These are phyloP conservation scores for Pleurotus tuber-regium DNA, from an alignment of 768 basidiomycete species.

Conservation along the genomic window DNA sequence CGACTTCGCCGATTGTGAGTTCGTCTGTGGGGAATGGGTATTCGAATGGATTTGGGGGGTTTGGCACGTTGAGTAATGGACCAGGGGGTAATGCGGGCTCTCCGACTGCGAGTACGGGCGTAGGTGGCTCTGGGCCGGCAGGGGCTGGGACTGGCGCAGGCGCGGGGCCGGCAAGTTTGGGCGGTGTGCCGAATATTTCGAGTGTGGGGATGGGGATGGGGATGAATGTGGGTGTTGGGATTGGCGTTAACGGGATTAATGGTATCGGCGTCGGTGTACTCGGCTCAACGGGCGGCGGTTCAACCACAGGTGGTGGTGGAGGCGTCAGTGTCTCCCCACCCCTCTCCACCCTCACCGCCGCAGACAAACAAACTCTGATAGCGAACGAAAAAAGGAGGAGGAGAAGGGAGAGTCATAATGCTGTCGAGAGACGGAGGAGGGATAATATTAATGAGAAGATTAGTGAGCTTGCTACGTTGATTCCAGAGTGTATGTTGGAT, in stretches of 20 bases:
- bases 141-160: too few relatives aligned
- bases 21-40: background rate
- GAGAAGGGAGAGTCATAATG: conserved; percentile 86
- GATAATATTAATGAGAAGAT: conserved; percentile 98
- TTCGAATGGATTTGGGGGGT: background rate
- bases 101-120: too few relatives aligned
- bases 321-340: background rate
- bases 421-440: conserved; percentile 81
- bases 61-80: background rate
- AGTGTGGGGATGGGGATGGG: background rate
- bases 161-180: background rate
- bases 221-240: background rate
- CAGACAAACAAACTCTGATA: conserved; percentile 53
- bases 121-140: background rate
- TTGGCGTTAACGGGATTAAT: background rate
- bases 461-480: conserved; percentile 81
- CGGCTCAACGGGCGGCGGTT: background rate
- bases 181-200: background rate
- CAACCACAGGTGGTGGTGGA: background rate
- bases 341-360: background rate
- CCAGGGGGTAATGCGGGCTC: background rate
- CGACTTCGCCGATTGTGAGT: background rate
- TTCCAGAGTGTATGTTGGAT: conserved; percentile 85
- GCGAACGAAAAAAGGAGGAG: conserved; percentile 83
- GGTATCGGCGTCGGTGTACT: background rate